Evolutionary conservation across 208 protist genomes (phyloP).

Genomic region (Acanthamoeba triangularis): DNA sequence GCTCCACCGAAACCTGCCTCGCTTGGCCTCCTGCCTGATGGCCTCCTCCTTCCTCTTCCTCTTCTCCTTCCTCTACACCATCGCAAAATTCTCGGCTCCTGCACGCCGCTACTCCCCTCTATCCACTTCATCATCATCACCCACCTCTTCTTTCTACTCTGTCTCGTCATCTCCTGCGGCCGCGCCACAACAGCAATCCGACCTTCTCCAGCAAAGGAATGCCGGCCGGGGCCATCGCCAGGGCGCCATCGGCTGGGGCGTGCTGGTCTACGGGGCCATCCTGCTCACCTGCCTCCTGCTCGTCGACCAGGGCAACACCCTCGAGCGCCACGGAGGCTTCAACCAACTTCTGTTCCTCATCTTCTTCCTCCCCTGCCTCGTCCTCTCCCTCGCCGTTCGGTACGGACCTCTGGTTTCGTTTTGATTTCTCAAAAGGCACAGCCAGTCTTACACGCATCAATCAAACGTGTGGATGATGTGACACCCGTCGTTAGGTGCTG

Average conservation of each 20-base stretch:
- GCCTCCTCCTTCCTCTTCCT: slow-evolving; percentile 45
- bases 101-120: slow-evolving; percentile 51
- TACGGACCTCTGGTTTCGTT: background rate
- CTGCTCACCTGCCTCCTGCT: slow-evolving; percentile 35
- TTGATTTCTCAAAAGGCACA: slow-evolving; percentile 2
- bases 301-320: slow-evolving; percentile 40
- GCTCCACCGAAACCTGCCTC: slow-evolving; percentile 57
- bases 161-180: background rate
- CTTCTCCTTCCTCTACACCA: slow-evolving; percentile 39
- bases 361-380: slow-evolving; percentile 28
- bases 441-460: background rate
- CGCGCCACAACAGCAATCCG: background rate
- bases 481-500: slow-evolving; percentile 8
- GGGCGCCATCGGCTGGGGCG: background rate
- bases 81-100: background rate
- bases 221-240: background rate
- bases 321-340: slow-evolving; percentile 50
- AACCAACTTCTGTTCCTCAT: slow-evolving; percentile 52
- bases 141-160: background rate
- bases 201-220: background rate
- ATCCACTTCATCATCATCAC: background rate
- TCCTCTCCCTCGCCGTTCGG: background rate
- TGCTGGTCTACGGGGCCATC: background rate
- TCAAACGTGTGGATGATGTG: background rate
- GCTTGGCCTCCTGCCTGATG: slow-evolving; percentile 16